phyloP scores from a whole-genome alignment of 2,329 filamentous ascomycete species.

The Byssothecium circinans region DNA sequence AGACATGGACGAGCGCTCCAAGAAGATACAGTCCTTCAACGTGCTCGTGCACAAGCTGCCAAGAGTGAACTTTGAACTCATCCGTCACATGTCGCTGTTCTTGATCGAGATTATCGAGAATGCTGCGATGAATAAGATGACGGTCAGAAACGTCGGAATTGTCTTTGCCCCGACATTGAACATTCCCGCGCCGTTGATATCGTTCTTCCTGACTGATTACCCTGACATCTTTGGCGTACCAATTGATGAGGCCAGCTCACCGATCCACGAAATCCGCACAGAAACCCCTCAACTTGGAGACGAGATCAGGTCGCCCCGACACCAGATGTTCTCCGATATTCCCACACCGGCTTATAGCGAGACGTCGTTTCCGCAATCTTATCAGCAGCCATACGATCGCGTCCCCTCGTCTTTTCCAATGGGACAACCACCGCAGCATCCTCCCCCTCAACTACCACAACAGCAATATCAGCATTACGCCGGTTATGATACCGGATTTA shows the following conservation, averaged over 20 bases:
- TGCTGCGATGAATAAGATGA: slow-evolving; percentile 94
- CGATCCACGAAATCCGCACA: slow-evolving; percentile 51
- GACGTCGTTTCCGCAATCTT: slow-evolving; percentile 48
- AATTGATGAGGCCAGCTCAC: slow-evolving; percentile 56
- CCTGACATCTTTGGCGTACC: slow-evolving; percentile 78
- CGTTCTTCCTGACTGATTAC: slow-evolving; percentile 89
- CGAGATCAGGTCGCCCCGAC: slow-evolving; percentile 64
- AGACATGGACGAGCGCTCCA: slow-evolving; percentile 72
- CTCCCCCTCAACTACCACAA: slow-evolving; percentile 10
- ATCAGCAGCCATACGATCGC: slow-evolving; percentile 21
- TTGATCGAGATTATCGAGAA: slow-evolving; percentile 92
- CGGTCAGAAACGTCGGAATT: slow-evolving; percentile 91
- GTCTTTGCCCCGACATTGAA: slow-evolving; percentile 97
- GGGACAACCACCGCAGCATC: slow-evolving; percentile 24
- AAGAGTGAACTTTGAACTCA: slow-evolving; percentile 74
- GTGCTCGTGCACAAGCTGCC: slow-evolving; percentile 80
- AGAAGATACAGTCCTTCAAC: slow-evolving; percentile 77
- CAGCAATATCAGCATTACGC: slow-evolving; percentile 19
- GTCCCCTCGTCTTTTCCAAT: slow-evolving; percentile 27
- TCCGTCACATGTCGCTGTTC: slow-evolving; percentile 84
- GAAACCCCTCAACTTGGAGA: slow-evolving; percentile 49
- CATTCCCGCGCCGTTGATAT: slow-evolving; percentile 92
- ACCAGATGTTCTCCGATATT: slow-evolving; percentile 68
- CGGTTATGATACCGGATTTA: slow-evolving; percentile 53
- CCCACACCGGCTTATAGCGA: slow-evolving; percentile 66